These are phyloP conservation scores for Dendrobium chrysotoxum DNA, from an alignment of 106 monocot species.

Conservation along the genomic window DNA sequence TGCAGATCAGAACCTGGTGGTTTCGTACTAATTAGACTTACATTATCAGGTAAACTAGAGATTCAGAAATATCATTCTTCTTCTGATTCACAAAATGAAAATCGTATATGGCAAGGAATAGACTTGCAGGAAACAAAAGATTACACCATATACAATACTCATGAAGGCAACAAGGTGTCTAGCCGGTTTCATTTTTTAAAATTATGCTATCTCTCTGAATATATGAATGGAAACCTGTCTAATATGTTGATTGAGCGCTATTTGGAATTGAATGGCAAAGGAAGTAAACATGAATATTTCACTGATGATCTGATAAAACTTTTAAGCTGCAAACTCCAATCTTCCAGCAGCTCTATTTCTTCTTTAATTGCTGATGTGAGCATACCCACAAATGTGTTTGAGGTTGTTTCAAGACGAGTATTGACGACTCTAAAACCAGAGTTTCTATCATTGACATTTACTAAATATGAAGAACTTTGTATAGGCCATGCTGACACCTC, in stretches of 20 bases:
- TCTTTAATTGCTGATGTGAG: slow-evolving; percentile 35
- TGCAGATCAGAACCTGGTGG: slow-evolving; percentile 20
- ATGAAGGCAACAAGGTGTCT: slow-evolving; percentile 11
- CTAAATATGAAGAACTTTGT: slow-evolving; percentile 50
- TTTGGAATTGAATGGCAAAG: slow-evolving; percentile 1
- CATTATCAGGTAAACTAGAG: slow-evolving; percentile 70
- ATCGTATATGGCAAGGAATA: slow-evolving; percentile 1
- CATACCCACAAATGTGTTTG: slow-evolving; percentile 56
- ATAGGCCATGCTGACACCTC: background rate
- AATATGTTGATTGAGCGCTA: slow-evolving; percentile 13
- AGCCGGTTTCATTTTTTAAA: slow-evolving; percentile 18
- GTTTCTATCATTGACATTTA: slow-evolving; percentile 50
- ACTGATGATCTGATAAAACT: slow-evolving; percentile 28
- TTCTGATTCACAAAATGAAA: slow-evolving; percentile 6
- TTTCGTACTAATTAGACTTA: slow-evolving; percentile 55
- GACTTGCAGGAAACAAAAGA: slow-evolving; percentile 2
- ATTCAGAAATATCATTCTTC: slow-evolving; percentile 51
- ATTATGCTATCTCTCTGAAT: slow-evolving; percentile 39
- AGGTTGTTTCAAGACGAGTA: slow-evolving; percentile 46
- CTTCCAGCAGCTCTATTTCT: slow-evolving; percentile 18
- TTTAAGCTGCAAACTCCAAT: slow-evolving; percentile 10
- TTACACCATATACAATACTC: background rate
- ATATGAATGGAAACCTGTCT: slow-evolving; percentile 48
- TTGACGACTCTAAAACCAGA: slow-evolving; percentile 35
- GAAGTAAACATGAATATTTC: slow-evolving; percentile 3